Conservation (phyloP, 148 eudicot genomes). For the Vaccinium myrtillus region DNA sequence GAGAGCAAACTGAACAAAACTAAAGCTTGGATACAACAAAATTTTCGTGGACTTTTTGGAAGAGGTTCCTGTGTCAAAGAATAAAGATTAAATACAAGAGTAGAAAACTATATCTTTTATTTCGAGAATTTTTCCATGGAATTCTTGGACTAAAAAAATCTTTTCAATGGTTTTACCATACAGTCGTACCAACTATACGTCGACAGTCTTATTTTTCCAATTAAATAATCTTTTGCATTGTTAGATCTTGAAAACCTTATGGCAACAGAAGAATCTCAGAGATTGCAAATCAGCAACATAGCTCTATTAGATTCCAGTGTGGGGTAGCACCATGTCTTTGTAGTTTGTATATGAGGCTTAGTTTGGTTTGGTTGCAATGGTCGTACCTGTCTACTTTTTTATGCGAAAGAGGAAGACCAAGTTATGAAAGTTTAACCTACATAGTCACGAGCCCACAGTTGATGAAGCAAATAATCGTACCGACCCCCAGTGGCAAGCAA, state of each 20-base stretch:
- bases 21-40: background rate
- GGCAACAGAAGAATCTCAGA: background rate
- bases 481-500: conserved; percentile 95
- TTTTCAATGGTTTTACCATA: background rate
- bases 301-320: background rate
- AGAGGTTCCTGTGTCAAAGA: background rate
- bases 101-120: background rate
- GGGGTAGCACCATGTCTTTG: background rate
- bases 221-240: background rate
- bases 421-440: conserved; percentile 36
- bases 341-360: background rate
- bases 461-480: conserved; percentile 68
- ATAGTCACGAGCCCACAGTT: conserved; percentile 54
- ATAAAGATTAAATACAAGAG: background rate
- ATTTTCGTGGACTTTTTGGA: background rate
- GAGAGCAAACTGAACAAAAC: background rate
- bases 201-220: background rate
- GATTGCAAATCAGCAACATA: background rate
- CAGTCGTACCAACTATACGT: too few species aligned
- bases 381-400: background rate
- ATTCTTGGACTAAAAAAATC: background rate
- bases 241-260: background rate
- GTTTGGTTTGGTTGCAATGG: background rate
- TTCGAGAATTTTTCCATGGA: background rate
- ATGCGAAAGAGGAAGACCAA: background rate